Base-by-base conservation (phyloP, 495 filamentous ascomycete genomes). In the Penicilliopsis zonata region DNA sequence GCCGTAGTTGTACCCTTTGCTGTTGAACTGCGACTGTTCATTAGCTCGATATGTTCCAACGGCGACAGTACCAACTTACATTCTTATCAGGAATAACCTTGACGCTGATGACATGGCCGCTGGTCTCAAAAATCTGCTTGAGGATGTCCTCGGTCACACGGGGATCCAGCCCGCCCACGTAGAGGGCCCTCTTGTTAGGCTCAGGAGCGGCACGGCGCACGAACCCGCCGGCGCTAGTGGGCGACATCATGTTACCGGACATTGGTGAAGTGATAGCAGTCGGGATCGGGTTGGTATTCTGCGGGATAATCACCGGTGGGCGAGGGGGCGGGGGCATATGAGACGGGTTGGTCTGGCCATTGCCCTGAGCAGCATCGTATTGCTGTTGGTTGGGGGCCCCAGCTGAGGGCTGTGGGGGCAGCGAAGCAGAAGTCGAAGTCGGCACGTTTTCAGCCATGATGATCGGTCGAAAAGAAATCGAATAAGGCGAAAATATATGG, bases 71-170 rank as follows among this genome's bases (percentile, higher is more conserved):
- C 7, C 30, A 18, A 70, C 86, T 72, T 57, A 92, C 84, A 61
- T 88, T 94, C 74, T 94, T 94, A 65, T 99, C 90, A 21, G 90
- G 90, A 52, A 99, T 99, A 44, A 99, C 94, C 69, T 99, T 99
- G 39, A 99, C 90, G 45, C 82, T 96, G 57, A 94, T 77, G 39
- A 99, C 90, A 61, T 99, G 90, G 15, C 90, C 90, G 34, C 85
- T 94, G 3, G 90, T 96, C 65, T 99, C 92, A 49, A 99, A 99
- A 34, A 99, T 99, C 53, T 96, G 92, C 46, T 86, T 82, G 44
- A 99, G 57, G 21, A 96, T 84, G 50, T 96, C 90, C 51, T 99
- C 90, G 19, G 90, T 95, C 27, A 96, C 90, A 31, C 90, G 73
- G 20, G 86, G 85, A 52, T 99, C 92, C 40, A 99, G 65, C 29